These are phyloP conservation scores for Nicotiana otophora DNA, from an alignment of 257 asterid species.

Conservation along the genomic window DNA sequence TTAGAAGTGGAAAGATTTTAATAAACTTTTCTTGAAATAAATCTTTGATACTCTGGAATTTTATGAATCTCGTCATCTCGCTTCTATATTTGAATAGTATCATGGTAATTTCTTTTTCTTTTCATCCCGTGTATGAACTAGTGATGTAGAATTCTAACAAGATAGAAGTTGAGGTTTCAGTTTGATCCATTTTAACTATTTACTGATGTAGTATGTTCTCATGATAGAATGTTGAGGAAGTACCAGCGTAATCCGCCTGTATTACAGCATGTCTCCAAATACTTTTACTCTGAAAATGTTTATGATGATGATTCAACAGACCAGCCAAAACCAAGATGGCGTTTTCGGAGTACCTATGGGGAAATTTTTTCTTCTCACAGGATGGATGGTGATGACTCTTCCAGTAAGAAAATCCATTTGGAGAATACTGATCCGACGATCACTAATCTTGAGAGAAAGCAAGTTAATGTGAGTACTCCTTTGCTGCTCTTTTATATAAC, in stretches of 20 bases:
- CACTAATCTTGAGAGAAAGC: constrained; percentile 24
- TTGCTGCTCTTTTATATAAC: neutral
- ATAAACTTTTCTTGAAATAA: neutral
- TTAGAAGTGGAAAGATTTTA: neutral
- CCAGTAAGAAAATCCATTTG: constrained; percentile 19
- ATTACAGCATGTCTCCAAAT: constrained; percentile 41
- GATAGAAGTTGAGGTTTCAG: constrained; percentile 28
- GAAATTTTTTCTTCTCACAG: constrained; percentile 30
- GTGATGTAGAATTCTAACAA: constrained; percentile 1
- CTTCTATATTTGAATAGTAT: neutral
- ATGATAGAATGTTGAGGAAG: constrained; percentile 54
- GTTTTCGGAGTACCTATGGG: constrained; percentile 38
- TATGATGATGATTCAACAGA: constrained; percentile 58
- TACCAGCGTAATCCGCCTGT: constrained; percentile 34
- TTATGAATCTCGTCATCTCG: neutral
- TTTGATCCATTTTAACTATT: neutral
- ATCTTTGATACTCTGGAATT: neutral
- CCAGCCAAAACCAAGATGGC: constrained; percentile 53
- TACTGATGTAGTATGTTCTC: constrained; percentile 5
- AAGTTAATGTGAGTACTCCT: constrained; percentile 37
- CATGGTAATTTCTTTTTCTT: neutral
- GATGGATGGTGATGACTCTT: constrained; percentile 6
- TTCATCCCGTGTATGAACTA: neutral
- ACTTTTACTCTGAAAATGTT: constrained; percentile 63
- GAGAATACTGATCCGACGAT: constrained; percentile 22